phyloP scores from a whole-genome alignment of 1,284 basidiomycete genomes.

The Naganishia sp. region DNA sequence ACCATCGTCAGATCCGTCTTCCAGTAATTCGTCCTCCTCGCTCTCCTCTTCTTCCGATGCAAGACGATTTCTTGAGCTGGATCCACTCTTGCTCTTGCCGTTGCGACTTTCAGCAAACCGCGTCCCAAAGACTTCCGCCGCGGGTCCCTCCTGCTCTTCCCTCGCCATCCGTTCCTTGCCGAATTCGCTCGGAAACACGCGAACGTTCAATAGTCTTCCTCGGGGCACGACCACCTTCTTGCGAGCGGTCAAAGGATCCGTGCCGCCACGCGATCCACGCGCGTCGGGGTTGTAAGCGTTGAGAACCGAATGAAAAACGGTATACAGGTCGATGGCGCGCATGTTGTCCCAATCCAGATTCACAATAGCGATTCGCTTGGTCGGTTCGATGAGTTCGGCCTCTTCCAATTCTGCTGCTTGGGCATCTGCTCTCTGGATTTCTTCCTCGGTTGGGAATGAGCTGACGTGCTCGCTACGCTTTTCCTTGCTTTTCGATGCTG shows the following conservation, averaged over 20 bases:
- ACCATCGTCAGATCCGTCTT: slow-evolving; percentile 21
- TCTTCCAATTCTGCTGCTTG: slow-evolving; percentile 46
- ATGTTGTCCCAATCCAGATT: slow-evolving; percentile 99
- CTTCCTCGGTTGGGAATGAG: slow-evolving; percentile 37
- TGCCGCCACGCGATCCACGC: slow-evolving; percentile 46
- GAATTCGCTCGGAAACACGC: slow-evolving; percentile 90
- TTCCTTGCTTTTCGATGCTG: slow-evolving; percentile 57
- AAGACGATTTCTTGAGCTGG: slow-evolving; percentile 28
- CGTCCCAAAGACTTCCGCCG: slow-evolving; percentile 72
- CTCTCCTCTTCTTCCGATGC: slow-evolving; percentile 28
- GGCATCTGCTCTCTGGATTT: slow-evolving; percentile 42
- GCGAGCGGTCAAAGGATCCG: slow-evolving; percentile 15
- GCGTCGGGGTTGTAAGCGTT: slow-evolving; percentile 37
- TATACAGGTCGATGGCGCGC: slow-evolving; percentile 84
- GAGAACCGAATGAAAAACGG: slow-evolving; percentile 87
- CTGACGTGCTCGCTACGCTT: slow-evolving; percentile 41
- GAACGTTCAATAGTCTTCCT: slow-evolving; percentile 72
- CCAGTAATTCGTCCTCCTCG: slow-evolving; percentile 21
- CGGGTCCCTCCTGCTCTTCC: slow-evolving; percentile 90
- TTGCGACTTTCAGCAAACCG: slow-evolving; percentile 33
- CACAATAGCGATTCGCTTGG: slow-evolving; percentile 81
- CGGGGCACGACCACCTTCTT: slow-evolving; percentile 43
- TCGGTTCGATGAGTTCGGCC: slow-evolving; percentile 53
- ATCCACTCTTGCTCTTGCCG: slow-evolving; percentile 36
- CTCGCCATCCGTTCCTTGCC: slow-evolving; percentile 82